phyloP scores from a whole-genome alignment of 495 filamentous ascomycete species.

The Darksidea phi region DNA sequence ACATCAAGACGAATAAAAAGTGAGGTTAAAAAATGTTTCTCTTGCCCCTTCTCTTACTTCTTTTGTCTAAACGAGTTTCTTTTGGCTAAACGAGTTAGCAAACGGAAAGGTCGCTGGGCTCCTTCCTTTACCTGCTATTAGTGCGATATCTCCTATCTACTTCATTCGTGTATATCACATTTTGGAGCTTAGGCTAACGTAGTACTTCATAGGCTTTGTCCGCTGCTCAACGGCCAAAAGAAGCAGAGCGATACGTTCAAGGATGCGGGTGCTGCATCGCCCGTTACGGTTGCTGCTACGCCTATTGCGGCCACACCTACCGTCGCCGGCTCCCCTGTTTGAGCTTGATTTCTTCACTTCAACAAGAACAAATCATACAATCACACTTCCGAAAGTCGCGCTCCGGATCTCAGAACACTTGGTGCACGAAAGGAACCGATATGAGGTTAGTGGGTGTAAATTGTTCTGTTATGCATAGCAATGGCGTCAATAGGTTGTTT shows the following conservation, averaged over 20 bases:
- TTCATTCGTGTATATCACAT: not conserved
- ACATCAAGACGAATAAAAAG: conserved; percentile 99
- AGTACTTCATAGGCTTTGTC: conserved; percentile 65
- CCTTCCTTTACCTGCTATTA: not conserved
- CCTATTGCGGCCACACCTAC: conserved; percentile 7
- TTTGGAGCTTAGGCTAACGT: conserved; percentile 5
- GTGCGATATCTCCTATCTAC: not conserved
- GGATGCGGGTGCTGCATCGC: conserved; percentile 48
- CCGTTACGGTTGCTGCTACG: conserved; percentile 13
- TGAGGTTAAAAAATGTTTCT: conserved; percentile 43
- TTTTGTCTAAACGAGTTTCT: not conserved
- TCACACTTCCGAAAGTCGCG: too few species aligned
- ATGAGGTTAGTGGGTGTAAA: too few species aligned
- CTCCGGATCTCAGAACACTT: too few species aligned
- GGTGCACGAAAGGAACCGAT: too few species aligned
- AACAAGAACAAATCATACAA: not conserved
- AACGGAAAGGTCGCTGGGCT: too few species aligned
- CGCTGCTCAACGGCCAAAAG: conserved; percentile 82
- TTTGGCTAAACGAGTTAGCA: too few species aligned
- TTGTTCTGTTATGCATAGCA: too few species aligned
- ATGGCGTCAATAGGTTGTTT: too few species aligned
- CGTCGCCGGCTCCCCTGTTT: conserved; percentile 9
- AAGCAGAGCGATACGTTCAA: conserved; percentile 61
- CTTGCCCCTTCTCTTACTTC: conserved; percentile 1
- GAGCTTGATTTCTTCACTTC: not conserved